Evolutionary conservation across 139 green algal genomes (phyloP).

Genomic region (Closterium sp.): DNA sequence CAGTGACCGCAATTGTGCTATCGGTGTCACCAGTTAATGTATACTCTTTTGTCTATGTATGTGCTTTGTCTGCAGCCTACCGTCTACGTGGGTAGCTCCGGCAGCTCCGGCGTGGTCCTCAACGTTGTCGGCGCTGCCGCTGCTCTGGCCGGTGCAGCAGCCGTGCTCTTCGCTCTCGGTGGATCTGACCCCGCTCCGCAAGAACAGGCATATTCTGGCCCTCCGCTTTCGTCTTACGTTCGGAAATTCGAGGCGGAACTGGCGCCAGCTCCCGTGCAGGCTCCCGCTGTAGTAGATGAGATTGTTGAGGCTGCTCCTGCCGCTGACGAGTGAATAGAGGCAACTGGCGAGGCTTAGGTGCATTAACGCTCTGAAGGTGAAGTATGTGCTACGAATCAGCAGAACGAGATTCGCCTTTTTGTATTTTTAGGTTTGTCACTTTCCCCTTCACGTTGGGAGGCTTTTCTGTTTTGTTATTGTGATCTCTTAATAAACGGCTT

Average conservation of each 20-base stretch:
- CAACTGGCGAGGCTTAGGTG: neutral
- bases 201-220: neutral
- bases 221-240: neutral
- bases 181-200: neutral
- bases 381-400: neutral
- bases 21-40: too few species aligned
- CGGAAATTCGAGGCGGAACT: neutral
- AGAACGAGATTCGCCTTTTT: neutral
- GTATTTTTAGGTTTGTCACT: neutral
- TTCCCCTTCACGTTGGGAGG: neutral
- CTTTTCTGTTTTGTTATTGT: neutral
- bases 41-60: neutral
- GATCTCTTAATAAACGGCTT: neutral
- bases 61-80: neutral
- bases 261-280: neutral
- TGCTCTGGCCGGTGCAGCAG: neutral
- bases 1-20: neutral
- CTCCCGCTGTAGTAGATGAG: neutral
- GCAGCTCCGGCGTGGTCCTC: neutral
- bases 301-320: neutral
- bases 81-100: neutral
- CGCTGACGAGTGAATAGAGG: neutral
- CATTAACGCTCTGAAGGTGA: neutral
- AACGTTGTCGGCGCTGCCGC: neutral
- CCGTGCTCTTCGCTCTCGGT: neutral